Evolutionary conservation across 2,329 filamentous ascomycete species (phyloP), one percentile per base, ranked within the genome.

Genomic region (Colletotrichum melonis): DNA sequence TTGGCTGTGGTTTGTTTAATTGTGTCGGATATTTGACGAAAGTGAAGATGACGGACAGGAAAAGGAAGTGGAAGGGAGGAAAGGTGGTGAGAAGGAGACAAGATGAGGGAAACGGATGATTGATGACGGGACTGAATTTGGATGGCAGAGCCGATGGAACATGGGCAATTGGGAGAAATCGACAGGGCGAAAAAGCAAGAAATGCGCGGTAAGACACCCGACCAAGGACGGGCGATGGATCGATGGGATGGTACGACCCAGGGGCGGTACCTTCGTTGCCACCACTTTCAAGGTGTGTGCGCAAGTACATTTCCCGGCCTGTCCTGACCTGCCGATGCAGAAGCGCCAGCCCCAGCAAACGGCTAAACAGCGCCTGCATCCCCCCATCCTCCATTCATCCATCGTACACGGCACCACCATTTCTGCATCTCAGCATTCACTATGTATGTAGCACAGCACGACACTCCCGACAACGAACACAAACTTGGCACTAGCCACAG

Each of bases 181-280:
- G 70, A 65, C 60, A 60, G 55, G 67, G 35, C 66, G 35, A 64
- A 69, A 65, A 73, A 73, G 70, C 70, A 70, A 73, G 60, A 70
- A 73, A 57, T 19, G 57, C 59, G 59, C 42, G 66, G 70, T 32
- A 69, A 35, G 63, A 56, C 66, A 56, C 52, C 42, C 60, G 58
- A 46, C 42, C 55, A 55, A 56, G 60, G 55, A 60, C 38, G 26
- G 67, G 59, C 59, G 60, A 73, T 59, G 59, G 58, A 72, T 69
- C 58, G 59, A 63, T 63, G 42, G 26, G 70, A 64, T 70, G 70
- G 70, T 69, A 69, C 52, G 70, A 73, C 60, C 59, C n/a, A 38
- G 26, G 26, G 5, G 22, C 2, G 49, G 8, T 63, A 68, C 60
- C 30, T 63, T 9, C 4, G 4, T 3, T 19, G 2, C 26, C 30